Percentiles rank a stretch among this genome's conserved stretches.
Evolutionary conservation across 2,329 filamentous ascomycete genomes (phyloP).

Genomic region (Cordyceps fumosorosea): DNA sequence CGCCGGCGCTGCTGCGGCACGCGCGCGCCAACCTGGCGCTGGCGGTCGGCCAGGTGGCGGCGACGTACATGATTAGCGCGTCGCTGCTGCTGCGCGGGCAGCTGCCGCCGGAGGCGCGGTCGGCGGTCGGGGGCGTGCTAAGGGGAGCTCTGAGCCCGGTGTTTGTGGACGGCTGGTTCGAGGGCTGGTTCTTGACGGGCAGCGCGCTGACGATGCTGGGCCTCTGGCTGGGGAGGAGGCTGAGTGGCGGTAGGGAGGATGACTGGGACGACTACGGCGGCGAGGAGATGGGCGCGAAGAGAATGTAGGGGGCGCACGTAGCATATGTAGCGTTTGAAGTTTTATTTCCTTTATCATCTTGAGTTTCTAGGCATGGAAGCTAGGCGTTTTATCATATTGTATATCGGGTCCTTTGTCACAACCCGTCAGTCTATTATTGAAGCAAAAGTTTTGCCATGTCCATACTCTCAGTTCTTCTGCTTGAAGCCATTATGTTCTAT

Average conservation of each 20-base stretch:
- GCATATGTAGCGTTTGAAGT: constrained; percentile 3
- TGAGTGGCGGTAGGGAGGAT: constrained; percentile 42
- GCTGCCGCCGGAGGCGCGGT: constrained; percentile 68
- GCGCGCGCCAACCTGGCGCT: constrained; percentile 74
- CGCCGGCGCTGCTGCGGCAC: constrained; percentile 63
- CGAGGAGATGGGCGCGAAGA: constrained; percentile 66
- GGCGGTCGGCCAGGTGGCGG: constrained; percentile 71
- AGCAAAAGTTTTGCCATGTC: not conserved
- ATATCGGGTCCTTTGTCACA: not conserved
- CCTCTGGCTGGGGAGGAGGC: constrained; percentile 63
- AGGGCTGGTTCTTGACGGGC: constrained; percentile 73
- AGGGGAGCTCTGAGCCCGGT: constrained; percentile 62
- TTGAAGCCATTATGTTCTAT: too few relatives aligned
- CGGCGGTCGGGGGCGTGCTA: constrained; percentile 69
- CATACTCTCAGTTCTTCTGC: not conserved
- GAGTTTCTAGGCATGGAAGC: not conserved
- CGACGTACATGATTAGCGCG: constrained; percentile 78
- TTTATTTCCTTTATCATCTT: constrained; percentile 14
- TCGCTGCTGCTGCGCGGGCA: constrained; percentile 72
- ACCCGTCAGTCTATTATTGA: constrained; percentile 7
- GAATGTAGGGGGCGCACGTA: constrained; percentile 31
- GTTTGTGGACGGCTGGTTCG: constrained; percentile 71
- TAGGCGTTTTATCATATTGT: not conserved
- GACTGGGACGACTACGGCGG: constrained; percentile 55
- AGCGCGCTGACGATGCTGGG: constrained; percentile 61